These are phyloP conservation scores for Dacryopinax primogenitus DNA, from an alignment of 768 basidiomycete species.

Conservation along the genomic window DNA sequence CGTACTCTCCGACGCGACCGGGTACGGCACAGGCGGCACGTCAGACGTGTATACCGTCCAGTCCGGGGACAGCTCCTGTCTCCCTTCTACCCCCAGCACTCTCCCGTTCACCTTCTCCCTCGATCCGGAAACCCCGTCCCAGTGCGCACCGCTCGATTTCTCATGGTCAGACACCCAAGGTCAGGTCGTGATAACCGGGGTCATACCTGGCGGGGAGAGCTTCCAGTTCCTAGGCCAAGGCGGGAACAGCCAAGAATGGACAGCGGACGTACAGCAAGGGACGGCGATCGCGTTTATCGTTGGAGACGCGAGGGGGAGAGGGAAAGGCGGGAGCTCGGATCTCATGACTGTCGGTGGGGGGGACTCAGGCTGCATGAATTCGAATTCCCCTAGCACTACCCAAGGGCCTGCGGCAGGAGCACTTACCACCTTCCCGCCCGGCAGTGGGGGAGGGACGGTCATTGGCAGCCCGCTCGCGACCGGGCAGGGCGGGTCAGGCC, in stretches of 20 bases:
- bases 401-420: constrained; percentile 61
- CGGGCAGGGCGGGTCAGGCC: background rate
- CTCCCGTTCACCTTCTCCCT: constrained; percentile 14
- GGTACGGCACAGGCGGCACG: constrained; percentile 16
- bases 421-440: background rate
- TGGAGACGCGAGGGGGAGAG: constrained; percentile 53
- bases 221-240: constrained; percentile 35
- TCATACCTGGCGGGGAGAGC: constrained; percentile 40
- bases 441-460: background rate
- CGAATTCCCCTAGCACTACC: constrained; percentile 60
- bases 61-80: constrained; percentile 30
- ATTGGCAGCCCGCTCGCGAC: background rate
- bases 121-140: constrained; percentile 36
- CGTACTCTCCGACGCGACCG: constrained; percentile 25
- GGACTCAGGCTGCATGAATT: constrained; percentile 43
- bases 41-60: constrained; percentile 17
- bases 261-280: constrained; percentile 47
- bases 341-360: constrained; percentile 19
- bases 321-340: constrained; percentile 46
- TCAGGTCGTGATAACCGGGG: constrained; percentile 45
- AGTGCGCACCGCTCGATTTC: constrained; percentile 8
- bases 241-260: constrained; percentile 42
- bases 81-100: constrained; percentile 11
- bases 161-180: constrained; percentile 42
- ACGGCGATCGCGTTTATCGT: constrained; percentile 54